Base-by-base conservation (phyloP, 345 rosid species). In the Lumnitzera racemosa region DNA sequence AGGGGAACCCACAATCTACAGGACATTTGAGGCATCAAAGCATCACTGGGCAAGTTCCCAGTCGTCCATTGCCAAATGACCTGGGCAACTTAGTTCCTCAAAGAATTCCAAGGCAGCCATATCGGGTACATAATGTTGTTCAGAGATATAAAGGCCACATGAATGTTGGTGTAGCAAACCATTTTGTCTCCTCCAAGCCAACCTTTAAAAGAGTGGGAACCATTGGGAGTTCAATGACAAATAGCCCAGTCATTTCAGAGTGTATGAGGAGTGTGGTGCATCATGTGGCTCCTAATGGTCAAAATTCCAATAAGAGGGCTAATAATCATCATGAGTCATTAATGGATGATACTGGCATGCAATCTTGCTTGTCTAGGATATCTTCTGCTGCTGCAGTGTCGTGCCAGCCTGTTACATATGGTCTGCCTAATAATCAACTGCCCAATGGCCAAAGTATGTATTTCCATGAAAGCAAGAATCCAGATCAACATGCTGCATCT, bases 121-220 rank as follows among this genome's bases (percentile, higher is more conserved):
- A 31, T 68, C 70, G 68, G 47, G 77, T 59, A 51, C 75, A 55
- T 47, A 63, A 51, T 54, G 50, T 66, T 55, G 56, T 77, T 57
- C 71, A 50, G 56, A 74, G 53, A 70, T 75, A 70, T 76, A 76
- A 73, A 68, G 68, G 71, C 53, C 58, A 63, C 51, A 63, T 15
- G 57, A 47, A 46, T 55, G 59, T 57, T 59, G 63, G 61, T 59
- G 11, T 29, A 46, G 73, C 72, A 54, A 24, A 69, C 12, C 81
- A 61, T 46, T 62, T 58, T 53, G 70, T 64, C 65, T 47, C 79
- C 46, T 64, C 79, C n/a, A 61, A 55, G 46, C 46, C 71, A 56
- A 54, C 58, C 53, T 57, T 74, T 65, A 66, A 72, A 67, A 69
- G 59, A 55, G 15, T 61, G 6, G 73, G 65, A 71, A 20, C 55